These are phyloP conservation scores for Sordariomycetes sp. DNA, from an alignment of 2,329 filamentous ascomycete species.

Conservation along the genomic window DNA sequence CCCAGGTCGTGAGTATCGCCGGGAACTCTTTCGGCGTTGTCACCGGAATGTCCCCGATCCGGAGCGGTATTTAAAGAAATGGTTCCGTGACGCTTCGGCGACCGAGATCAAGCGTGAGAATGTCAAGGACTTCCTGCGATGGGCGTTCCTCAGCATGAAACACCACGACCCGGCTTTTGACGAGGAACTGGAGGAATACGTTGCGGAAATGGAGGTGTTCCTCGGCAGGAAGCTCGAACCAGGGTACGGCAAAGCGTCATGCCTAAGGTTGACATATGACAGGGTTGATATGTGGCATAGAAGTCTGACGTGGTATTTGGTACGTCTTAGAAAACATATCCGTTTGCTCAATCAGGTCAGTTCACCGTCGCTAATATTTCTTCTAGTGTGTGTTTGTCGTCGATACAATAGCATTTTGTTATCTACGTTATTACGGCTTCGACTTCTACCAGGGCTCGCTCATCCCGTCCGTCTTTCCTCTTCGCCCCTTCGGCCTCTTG, in stretches of 20 bases:
- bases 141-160: slow-evolving; percentile 46
- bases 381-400: slow-evolving; percentile 34
- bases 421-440: slow-evolving; percentile 33
- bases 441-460: slow-evolving; percentile 33
- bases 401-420: slow-evolving; percentile 24
- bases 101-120: slow-evolving; percentile 49
- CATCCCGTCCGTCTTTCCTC: slow-evolving; percentile 39
- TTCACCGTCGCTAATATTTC: slow-evolving; percentile 6
- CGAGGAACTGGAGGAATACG: slow-evolving; percentile 46
- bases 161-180: slow-evolving; percentile 32
- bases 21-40: slow-evolving; percentile 40
- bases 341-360: slow-evolving; percentile 1
- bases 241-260: slow-evolving; percentile 41
- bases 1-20: slow-evolving; percentile 32
- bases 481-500: slow-evolving; percentile 38
- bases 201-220: slow-evolving; percentile 38
- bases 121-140: slow-evolving; percentile 50
- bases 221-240: slow-evolving; percentile 38
- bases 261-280: slow-evolving; percentile 48
- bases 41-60: slow-evolving; percentile 41
- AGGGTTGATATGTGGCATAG: slow-evolving; percentile 45
- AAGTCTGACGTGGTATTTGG: slow-evolving; percentile 47
- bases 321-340: slow-evolving; percentile 14
- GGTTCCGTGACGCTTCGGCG: slow-evolving; percentile 45
- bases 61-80: slow-evolving; percentile 42